phyloP scores from a whole-genome alignment of 176 grass and related monocot genomes.

The Metroxylon sagu region DNA sequence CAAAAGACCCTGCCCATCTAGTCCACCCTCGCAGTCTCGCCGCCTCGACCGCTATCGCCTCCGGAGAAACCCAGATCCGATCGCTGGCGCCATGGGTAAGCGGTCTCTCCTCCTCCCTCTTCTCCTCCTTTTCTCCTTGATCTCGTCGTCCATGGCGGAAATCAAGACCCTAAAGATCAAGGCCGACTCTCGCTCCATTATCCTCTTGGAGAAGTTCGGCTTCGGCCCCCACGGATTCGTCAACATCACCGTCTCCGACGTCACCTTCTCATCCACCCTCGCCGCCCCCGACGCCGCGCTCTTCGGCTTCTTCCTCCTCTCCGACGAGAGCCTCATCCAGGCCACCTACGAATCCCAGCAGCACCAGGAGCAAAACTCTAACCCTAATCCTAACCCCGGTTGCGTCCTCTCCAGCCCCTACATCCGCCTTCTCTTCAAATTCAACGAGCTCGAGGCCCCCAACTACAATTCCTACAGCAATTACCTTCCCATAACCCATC shows the following conservation, averaged over 20 bases:
- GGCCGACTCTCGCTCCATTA: constrained; percentile 45
- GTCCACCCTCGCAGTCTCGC: too few species aligned
- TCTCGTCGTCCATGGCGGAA: constrained; percentile 53
- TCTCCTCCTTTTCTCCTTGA: constrained; percentile 9
- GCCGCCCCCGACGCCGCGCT: constrained; percentile 24
- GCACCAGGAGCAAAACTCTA: constrained; percentile 30
- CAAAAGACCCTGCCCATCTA: too few species aligned
- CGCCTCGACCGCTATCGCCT: too few species aligned
- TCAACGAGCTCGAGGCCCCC: constrained; percentile 21
- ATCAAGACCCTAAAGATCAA: constrained; percentile 67
- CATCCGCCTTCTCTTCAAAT: constrained; percentile 60
- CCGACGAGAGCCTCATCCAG: constrained; percentile 85
- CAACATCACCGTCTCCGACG: constrained; percentile 36
- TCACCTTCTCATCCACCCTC: constrained; percentile 31
- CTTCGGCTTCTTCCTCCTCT: constrained; percentile 86
- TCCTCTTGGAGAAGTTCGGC: constrained; percentile 99
- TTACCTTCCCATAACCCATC: constrained; percentile 48
- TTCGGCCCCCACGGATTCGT: constrained; percentile 55
- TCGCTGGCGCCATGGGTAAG: constrained; percentile 26
- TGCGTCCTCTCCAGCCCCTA: constrained; percentile 78
- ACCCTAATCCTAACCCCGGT: constrained; percentile 26
- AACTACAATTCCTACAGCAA: neutral
- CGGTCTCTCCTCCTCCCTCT: constrained; percentile 18
- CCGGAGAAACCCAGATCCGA: constrained; percentile 33
- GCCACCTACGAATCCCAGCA: constrained; percentile 74